A percentile compares a stretch with the other conserved stretches of the same genome.
Conservation (phyloP, 1,284 basidiomycete species). For the Erythrobasidium hasegawianum region DNA sequence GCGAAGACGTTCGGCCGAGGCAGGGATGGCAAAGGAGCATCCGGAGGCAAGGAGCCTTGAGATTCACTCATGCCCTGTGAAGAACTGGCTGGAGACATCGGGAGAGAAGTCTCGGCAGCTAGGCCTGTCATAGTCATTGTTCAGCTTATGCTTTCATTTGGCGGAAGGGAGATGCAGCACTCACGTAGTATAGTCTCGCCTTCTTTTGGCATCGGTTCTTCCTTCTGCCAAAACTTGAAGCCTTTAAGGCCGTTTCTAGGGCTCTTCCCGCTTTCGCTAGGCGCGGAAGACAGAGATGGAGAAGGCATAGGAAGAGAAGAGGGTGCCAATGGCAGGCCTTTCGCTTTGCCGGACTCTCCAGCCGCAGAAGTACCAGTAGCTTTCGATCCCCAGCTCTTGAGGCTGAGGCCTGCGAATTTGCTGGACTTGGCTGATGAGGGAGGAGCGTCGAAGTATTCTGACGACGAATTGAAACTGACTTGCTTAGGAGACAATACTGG, state of each 20-base stretch:
- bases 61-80: background rate
- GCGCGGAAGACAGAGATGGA: no score
- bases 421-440: background rate
- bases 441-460: conserved; percentile 7
- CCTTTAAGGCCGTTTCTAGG: conserved; percentile 14
- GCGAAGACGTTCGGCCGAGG: conserved; percentile 3
- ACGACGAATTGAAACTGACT: conserved; percentile 10
- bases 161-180: background rate
- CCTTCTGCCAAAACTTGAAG: conserved; percentile 34
- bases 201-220: conserved; percentile 3
- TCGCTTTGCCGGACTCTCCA: background rate
- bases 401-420: conserved; percentile 24
- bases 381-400: conserved; percentile 24
- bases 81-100: conserved; percentile 13
- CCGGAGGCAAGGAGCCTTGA: background rate
- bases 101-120: conserved; percentile 13
- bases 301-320: no score
- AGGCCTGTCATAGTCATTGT: background rate
- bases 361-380: background rate
- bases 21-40: conserved; percentile 1
- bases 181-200: conserved; percentile 15
- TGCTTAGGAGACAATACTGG: conserved; percentile 3
- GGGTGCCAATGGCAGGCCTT: background rate
- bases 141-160: background rate
- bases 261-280: conserved; percentile 16